phyloP scores from a whole-genome alignment of 257 asterid genomes.

The Solanum boliviense region DNA sequence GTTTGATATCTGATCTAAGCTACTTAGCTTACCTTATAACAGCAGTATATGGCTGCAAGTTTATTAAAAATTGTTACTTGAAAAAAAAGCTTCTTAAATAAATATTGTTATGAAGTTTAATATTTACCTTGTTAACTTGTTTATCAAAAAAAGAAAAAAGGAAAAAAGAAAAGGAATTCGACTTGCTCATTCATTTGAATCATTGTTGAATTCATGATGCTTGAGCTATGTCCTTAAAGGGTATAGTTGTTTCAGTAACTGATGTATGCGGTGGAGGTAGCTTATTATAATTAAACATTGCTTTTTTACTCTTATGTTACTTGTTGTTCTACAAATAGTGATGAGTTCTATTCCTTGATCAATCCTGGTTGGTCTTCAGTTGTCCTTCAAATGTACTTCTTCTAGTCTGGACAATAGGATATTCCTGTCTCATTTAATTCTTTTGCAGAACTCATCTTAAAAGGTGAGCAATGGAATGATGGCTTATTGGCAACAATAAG shows the following conservation, averaged over 20 bases:
- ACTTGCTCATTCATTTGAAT: not conserved
- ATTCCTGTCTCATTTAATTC: not conserved
- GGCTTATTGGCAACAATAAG: slow-evolving; percentile 88
- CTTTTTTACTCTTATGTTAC: not conserved
- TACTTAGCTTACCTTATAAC: not conserved
- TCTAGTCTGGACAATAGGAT: not conserved
- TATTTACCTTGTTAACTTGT: not conserved
- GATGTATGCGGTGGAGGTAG: not conserved
- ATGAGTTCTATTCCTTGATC: not conserved
- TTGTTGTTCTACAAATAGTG: not conserved
- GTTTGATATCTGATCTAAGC: not conserved
- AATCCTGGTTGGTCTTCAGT: not conserved
- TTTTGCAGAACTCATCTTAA: slow-evolving; percentile 71
- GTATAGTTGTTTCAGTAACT: not conserved
- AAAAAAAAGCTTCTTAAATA: not conserved
- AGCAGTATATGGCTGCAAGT: not conserved
- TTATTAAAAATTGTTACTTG: not conserved
- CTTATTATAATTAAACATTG: not conserved
- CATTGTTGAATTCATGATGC: not conserved
- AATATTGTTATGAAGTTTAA: not conserved
- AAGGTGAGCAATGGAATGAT: slow-evolving; percentile 98
- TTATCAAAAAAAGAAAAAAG: not conserved
- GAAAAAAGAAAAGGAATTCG: not conserved
- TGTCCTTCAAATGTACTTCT: not conserved
- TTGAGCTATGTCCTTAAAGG: not conserved